Conservation (phyloP, 2,329 filamentous ascomycete species). For the Westerdykella ornata region DNA sequence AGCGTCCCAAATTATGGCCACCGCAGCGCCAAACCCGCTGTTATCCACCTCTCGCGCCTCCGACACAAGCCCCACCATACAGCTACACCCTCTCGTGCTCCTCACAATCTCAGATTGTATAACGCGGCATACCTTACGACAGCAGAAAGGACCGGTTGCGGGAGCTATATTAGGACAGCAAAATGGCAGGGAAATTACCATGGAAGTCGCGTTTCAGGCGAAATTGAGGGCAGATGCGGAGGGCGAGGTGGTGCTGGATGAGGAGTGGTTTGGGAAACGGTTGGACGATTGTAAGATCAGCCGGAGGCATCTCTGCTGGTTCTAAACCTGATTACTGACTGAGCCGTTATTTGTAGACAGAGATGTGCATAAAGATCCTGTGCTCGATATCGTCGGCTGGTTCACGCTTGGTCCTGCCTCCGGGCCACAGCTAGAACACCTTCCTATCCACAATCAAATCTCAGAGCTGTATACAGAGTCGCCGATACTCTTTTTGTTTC, state of each 20-base stretch:
- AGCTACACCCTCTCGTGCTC: slow-evolving; percentile 88
- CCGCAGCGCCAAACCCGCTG: slow-evolving; percentile 37
- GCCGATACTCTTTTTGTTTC: slow-evolving; percentile 80
- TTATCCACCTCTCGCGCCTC: slow-evolving; percentile 44
- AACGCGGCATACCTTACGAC: slow-evolving; percentile 76
- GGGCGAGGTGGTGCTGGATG: slow-evolving; percentile 57
- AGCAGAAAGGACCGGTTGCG: slow-evolving; percentile 67
- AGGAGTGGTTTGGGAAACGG: slow-evolving; percentile 66
- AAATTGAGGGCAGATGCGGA: slow-evolving; percentile 44
- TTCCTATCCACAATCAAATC: slow-evolving; percentile 73
- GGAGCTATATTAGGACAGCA: slow-evolving; percentile 89
- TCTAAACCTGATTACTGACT: neutral
- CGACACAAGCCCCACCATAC: slow-evolving; percentile 69
- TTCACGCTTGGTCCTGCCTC: slow-evolving; percentile 69
- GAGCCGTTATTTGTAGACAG: slow-evolving; percentile 55
- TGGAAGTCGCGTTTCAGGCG: slow-evolving; percentile 90
- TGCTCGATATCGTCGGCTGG: slow-evolving; percentile 80
- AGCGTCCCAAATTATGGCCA: slow-evolving; percentile 28
- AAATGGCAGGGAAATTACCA: slow-evolving; percentile 80
- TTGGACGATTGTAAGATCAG: slow-evolving; percentile 70
- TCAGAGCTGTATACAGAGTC: slow-evolving; percentile 73
- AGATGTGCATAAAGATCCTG: slow-evolving; percentile 76
- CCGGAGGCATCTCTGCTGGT: neutral
- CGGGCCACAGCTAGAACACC: slow-evolving; percentile 61
- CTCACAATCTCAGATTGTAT: slow-evolving; percentile 97